Evolutionary conservation across 176 grass and related monocot species (phyloP).

Genomic region (Carex kokanica): DNA sequence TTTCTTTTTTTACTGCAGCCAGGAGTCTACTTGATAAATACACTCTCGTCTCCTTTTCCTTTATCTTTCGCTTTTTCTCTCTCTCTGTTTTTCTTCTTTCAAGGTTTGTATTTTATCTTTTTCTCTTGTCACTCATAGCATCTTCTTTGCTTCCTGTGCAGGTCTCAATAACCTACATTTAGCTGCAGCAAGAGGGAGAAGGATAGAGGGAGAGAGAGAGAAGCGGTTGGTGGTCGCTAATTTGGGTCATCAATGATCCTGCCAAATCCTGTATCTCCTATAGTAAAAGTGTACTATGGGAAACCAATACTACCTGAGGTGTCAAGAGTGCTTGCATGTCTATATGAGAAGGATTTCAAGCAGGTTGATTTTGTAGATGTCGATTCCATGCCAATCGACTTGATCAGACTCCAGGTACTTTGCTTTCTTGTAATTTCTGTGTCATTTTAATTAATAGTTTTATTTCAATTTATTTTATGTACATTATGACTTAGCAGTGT

Average conservation of each 20-base stretch:
- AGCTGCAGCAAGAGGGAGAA: background rate
- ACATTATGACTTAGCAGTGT: background rate
- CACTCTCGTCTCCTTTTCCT: conserved; percentile 17
- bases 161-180: conserved; percentile 47
- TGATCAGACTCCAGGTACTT: conserved; percentile 77
- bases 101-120: conserved; percentile 17
- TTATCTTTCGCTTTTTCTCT: conserved; percentile 18
- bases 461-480: background rate
- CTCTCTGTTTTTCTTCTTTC: conserved; percentile 21
- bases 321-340: conserved; percentile 78
- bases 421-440: conserved; percentile 14
- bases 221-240: background rate
- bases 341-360: conserved; percentile 72
- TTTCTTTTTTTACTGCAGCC: background rate
- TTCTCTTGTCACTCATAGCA: conserved; percentile 45
- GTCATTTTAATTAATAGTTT: background rate
- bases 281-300: conserved; percentile 68
- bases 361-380: conserved; percentile 25
- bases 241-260: conserved; percentile 42
- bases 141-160: conserved; percentile 75
- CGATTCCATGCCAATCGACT: conserved; percentile 33
- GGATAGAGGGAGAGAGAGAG: background rate
- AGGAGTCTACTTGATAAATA: conserved; percentile 14
- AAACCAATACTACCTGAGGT: conserved; percentile 73
- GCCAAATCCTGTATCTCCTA: conserved; percentile 30